Evolutionary conservation across 305 asterid species (phyloP).

Genomic region (Fraxinus ornus): DNA sequence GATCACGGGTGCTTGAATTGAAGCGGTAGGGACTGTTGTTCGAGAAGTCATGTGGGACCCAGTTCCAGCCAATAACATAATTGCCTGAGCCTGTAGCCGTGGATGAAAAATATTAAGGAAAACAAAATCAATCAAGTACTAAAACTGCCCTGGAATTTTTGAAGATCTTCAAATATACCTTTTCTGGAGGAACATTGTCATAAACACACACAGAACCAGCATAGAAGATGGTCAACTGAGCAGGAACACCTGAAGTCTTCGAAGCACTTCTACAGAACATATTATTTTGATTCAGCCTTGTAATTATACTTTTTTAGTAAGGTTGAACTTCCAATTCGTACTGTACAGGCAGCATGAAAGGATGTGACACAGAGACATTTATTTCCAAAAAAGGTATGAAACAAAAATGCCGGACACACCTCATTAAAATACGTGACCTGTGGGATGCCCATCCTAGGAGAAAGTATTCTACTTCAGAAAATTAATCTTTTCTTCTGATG

Average conservation of each 20-base stretch:
- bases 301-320: background rate
- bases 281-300: slow-evolving; percentile 20
- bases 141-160: background rate
- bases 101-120: background rate
- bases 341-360: background rate
- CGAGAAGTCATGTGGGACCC: slow-evolving; percentile 45
- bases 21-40: slow-evolving; percentile 37
- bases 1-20: slow-evolving; percentile 37
- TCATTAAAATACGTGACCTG: background rate
- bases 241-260: slow-evolving; percentile 43
- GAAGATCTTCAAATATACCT: slow-evolving; percentile 38
- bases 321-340: background rate
- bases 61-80: slow-evolving; percentile 82
- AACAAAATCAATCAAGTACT: background rate
- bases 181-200: slow-evolving; percentile 67
- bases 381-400: background rate
- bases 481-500: background rate
- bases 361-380: background rate
- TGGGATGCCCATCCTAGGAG: background rate
- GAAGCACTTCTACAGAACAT: slow-evolving; percentile 43
- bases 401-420: background rate
- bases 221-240: slow-evolving; percentile 80
- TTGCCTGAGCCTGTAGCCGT: slow-evolving; percentile 73
- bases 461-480: background rate
- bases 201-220: slow-evolving; percentile 78